Conservation (phyloP, 2,329 filamentous ascomycete species). For the Pestalotiopsis sp. region DNA sequence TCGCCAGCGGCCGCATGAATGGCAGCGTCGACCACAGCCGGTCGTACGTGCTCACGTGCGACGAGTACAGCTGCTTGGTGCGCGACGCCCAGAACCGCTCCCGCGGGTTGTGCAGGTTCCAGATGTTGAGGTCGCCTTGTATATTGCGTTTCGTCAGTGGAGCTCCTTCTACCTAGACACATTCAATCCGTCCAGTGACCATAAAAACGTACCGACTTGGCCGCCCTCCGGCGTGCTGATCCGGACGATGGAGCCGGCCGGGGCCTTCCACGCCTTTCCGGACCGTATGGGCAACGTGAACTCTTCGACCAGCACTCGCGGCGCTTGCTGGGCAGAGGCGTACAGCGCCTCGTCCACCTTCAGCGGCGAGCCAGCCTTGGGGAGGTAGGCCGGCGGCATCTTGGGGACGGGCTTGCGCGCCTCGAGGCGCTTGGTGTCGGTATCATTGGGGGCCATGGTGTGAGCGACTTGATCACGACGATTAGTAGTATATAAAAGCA, state of each 20-base stretch:
- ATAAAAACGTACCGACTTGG: constrained; percentile 61
- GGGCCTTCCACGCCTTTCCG: constrained; percentile 72
- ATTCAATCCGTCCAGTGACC: too few relatives aligned
- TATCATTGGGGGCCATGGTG: background rate
- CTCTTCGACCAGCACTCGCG: constrained; percentile 44
- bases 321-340: constrained; percentile 58
- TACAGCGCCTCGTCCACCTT: constrained; percentile 54
- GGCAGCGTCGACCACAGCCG: constrained; percentile 79
- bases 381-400: constrained; percentile 52
- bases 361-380: constrained; percentile 44
- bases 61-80: constrained; percentile 77
- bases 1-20: constrained; percentile 74
- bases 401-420: constrained; percentile 47
- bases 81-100: constrained; percentile 83
- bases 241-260: constrained; percentile 68
- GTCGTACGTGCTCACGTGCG: constrained; percentile 73
- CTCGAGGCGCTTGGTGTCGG: constrained; percentile 36
- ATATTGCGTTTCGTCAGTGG: too few relatives aligned
- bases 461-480: background rate
- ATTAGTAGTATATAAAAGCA: background rate
- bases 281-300: constrained; percentile 74
- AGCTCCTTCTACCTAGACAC: too few relatives aligned
- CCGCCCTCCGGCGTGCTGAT: constrained; percentile 77
- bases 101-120: constrained; percentile 74
- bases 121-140: constrained; percentile 79